These are phyloP conservation scores for Aspergillus japonicus DNA, from an alignment of 2,329 filamentous ascomycete species.

Conservation along the genomic window DNA sequence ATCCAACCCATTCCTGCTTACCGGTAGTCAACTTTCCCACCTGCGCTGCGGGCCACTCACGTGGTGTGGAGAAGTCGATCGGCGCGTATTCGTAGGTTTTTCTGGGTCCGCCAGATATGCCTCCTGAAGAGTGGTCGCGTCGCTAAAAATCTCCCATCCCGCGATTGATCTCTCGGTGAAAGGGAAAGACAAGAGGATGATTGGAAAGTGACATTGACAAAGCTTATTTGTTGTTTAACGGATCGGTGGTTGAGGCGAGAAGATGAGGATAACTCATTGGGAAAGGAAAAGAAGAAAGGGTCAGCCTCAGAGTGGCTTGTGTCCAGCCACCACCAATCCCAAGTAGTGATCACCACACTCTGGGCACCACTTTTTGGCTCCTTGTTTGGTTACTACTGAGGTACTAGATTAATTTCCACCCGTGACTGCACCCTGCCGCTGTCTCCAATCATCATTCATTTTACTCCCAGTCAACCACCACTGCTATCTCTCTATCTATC, in stretches of 20 bases:
- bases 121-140: background rate
- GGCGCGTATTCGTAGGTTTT: constrained; percentile 4
- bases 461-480: background rate
- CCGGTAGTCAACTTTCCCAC: background rate
- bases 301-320: background rate
- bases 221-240: background rate
- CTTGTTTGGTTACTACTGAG: background rate
- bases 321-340: background rate
- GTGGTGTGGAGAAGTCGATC: constrained; percentile 6
- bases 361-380: too few relatives aligned
- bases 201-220: background rate
- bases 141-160: background rate
- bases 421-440: background rate
- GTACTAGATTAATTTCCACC: background rate
- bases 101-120: too few relatives aligned
- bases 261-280: background rate
- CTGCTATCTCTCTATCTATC: background rate
- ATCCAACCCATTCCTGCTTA: background rate
- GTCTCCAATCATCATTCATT: constrained; percentile 4
- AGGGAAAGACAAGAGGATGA: background rate
- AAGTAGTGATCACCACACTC: too few relatives aligned
- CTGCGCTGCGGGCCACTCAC: constrained; percentile 6
- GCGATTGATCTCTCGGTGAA: background rate
- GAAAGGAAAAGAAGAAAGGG: background rate
- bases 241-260: background rate